Percentiles rank a stretch among this genome's conserved stretches.
Conservation (phyloP, 1,284 basidiomycete genomes). For the Lentinus polychrous region DNA sequence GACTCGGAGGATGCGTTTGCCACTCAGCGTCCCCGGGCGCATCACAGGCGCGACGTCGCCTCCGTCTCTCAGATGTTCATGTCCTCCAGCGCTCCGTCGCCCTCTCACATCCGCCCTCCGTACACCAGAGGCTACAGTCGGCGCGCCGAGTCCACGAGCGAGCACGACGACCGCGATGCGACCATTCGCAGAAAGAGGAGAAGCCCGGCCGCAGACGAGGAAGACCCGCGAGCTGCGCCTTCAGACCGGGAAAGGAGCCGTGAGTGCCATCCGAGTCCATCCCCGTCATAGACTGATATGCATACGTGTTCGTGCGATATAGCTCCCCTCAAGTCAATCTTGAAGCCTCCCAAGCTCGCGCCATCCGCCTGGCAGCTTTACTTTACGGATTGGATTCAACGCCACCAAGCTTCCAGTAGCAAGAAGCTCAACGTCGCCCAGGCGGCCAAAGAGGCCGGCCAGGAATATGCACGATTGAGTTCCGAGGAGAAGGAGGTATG, state of each 20-base stretch:
- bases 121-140: conserved; percentile 53
- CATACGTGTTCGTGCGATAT: conserved; percentile 6
- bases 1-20: conserved; percentile 24
- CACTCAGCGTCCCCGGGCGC: conserved; percentile 23
- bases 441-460: conserved; percentile 91
- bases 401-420: conserved; percentile 73
- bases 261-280: conserved; percentile 15
- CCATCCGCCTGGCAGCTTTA: conserved; percentile 96
- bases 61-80: conserved; percentile 64
- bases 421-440: conserved; percentile 93
- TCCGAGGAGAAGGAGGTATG: conserved; percentile 77
- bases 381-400: conserved; percentile 93
- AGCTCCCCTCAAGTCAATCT: conserved; percentile 57
- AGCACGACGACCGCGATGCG: conserved; percentile 56
- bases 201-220: conserved; percentile 31
- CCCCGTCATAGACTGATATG: conserved; percentile 15
- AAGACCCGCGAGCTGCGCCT: conserved; percentile 31
- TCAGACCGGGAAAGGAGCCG: conserved; percentile 19
- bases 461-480: conserved; percentile 79
- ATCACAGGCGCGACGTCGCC: conserved; percentile 20
- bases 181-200: conserved; percentile 62
- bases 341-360: conserved; percentile 88
- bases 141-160: conserved; percentile 54
- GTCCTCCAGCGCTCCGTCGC: conserved; percentile 63
- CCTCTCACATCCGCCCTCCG: conserved; percentile 34